Evolutionary conservation across 108 stramenopile species (phyloP).

Genomic region (Cyclotella choctawhatcheeana): DNA sequence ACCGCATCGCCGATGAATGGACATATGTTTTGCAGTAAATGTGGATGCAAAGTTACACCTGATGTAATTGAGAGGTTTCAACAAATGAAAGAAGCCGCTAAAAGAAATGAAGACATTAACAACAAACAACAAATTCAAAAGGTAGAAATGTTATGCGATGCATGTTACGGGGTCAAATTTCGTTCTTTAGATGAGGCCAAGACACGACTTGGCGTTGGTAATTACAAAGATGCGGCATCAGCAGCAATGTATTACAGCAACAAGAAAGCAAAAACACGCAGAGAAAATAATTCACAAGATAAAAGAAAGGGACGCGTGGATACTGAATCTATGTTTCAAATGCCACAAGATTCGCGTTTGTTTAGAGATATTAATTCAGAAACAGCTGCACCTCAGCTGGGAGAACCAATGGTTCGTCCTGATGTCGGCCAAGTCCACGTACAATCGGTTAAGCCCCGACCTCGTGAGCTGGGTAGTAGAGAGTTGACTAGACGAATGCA

Average conservation of each 20-base stretch:
- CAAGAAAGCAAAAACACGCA: background rate
- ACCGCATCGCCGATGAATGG: background rate
- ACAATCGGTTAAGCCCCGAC: background rate
- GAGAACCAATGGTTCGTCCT: background rate
- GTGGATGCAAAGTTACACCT: slow-evolving; percentile 36
- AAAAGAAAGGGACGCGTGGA: background rate
- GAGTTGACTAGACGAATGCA: slow-evolving; percentile 26
- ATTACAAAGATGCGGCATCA: background rate
- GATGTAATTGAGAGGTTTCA: slow-evolving; percentile 26
- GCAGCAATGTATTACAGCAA: slow-evolving; percentile 4
- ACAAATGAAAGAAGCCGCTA: background rate
- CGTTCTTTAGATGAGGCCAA: slow-evolving; percentile 29
- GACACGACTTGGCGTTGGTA: slow-evolving; percentile 6
- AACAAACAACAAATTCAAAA: background rate
- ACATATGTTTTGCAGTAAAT: slow-evolving; percentile 22
- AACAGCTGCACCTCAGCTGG: background rate
- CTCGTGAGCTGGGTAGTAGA: slow-evolving; percentile 18
- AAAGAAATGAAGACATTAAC: too few relatives aligned
- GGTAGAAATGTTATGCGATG: slow-evolving; percentile 18
- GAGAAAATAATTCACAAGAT: background rate
- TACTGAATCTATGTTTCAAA: background rate
- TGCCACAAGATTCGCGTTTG: background rate
- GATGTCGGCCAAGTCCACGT: background rate
- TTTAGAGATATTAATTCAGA: background rate
- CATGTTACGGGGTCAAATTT: slow-evolving; percentile 37